phyloP scores from a whole-genome alignment of 805 yeast genomes.

The Sugiyamaella valdiviana region DNA sequence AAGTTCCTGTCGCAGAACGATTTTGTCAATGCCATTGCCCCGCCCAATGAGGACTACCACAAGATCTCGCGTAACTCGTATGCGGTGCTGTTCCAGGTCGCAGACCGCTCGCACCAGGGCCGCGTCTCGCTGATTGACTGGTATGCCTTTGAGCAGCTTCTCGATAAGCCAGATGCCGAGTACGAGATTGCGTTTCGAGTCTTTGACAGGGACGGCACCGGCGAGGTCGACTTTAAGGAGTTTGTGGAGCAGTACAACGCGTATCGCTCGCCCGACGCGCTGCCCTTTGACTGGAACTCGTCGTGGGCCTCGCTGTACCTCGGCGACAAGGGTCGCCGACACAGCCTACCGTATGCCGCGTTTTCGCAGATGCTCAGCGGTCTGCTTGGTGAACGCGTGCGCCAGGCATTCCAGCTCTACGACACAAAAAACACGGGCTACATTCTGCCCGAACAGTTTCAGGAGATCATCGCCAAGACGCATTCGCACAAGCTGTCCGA shows the following conservation, averaged over 20 bases:
- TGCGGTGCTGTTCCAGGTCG: slow-evolving; percentile 70
- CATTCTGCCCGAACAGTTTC: slow-evolving; percentile 37
- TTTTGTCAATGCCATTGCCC: slow-evolving; percentile 41
- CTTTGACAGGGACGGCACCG: slow-evolving; percentile 36
- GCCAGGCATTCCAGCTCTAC: slow-evolving; percentile 38
- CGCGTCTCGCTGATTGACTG: slow-evolving; percentile 65
- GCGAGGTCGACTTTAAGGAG: slow-evolving; percentile 35
- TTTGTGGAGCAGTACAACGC: slow-evolving; percentile 35
- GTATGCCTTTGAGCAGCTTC: slow-evolving; percentile 55
- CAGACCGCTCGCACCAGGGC: slow-evolving; percentile 70
- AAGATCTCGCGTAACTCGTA: slow-evolving; percentile 52
- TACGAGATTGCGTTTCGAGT: slow-evolving; percentile 44
- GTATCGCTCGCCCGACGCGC: slow-evolving; percentile 30
- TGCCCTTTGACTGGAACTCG: slow-evolving; percentile 40
- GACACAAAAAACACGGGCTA: slow-evolving; percentile 35
- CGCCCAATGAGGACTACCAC: slow-evolving; percentile 42
- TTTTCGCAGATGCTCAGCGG: slow-evolving; percentile 42
- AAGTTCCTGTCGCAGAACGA: slow-evolving; percentile 29
- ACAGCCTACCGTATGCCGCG: slow-evolving; percentile 36
- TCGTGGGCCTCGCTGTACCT: slow-evolving; percentile 38
- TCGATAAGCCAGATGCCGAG: slow-evolving; percentile 52
- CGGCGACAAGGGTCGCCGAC: slow-evolving; percentile 34
- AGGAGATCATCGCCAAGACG: slow-evolving; percentile 33
- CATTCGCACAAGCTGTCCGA: slow-evolving; percentile 39
- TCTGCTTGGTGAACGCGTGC: slow-evolving; percentile 41